Evolutionary conservation across 202 grass and related monocot genomes (phyloP), one percentile per base, ranked within the genome.

Genomic region (Zoysia matrella): DNA sequence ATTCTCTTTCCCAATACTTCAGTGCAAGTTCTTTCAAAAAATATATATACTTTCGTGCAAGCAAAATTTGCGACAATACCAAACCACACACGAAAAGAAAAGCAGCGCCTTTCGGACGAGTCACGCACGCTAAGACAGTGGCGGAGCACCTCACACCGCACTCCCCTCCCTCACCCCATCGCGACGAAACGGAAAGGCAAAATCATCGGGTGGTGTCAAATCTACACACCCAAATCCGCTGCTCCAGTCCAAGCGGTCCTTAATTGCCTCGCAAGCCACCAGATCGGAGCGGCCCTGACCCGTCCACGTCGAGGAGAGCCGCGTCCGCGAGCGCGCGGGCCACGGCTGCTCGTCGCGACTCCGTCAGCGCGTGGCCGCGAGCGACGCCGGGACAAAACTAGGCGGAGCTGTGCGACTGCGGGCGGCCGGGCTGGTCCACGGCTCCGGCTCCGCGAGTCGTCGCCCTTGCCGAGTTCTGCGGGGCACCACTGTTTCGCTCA

Each of bases 221-320:
- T 80, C 52, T 47, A 11, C 42, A 58, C 52, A 52, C 65, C 52
- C 42, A 2, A 47, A 47, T 43, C 77, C 16, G 54, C 77, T 47
- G 46, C 75, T 65, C 75, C 9, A 53, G 41, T 78, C 75, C 75
- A 78, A 65, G 12, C 45, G 57, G 43, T 5, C 2, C 42, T 75
- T 75, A 75, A 62, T 47, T 62, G 56, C 73, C 73, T 11, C 44
- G 56, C 73, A 76, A 76, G 44, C 36, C 75, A 78, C 62, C 49
- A 54, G 36, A 54, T 67, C 62, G 48, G 7, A 15, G 15, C 36
- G 0, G 12, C 22, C 3, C 4, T 43, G 61, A 65, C 43, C 47
- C 30, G 47, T 78, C 75, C 61, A 77, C 61, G 51, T 11, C 13
- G 48, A 9, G 2, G 6, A 15, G 7, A 12, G 11, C 56, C 2